Percentiles rank a stretch among this genome's conserved stretches.
phyloP scores from a whole-genome alignment of 495 filamentous ascomycete species.

The Penicillium parvum region DNA sequence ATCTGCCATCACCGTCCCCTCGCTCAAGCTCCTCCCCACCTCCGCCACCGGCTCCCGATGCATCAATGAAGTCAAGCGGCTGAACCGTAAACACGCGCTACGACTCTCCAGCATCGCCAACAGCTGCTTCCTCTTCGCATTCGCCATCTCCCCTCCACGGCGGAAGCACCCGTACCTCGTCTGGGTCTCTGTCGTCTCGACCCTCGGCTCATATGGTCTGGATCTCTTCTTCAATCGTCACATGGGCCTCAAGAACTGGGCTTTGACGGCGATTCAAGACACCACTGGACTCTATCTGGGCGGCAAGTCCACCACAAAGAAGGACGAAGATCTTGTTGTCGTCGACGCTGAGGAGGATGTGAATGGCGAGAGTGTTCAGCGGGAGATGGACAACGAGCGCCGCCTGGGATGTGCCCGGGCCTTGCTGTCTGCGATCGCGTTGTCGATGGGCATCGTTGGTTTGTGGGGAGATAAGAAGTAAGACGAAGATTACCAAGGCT shows the following conservation, averaged over 20 bases:
- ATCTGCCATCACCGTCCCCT: slow-evolving; percentile 65
- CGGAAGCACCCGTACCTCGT: slow-evolving; percentile 80
- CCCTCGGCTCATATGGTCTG: slow-evolving; percentile 49
- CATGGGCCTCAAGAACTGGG: slow-evolving; percentile 29
- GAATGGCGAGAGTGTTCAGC: slow-evolving; percentile 79
- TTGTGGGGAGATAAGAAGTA: slow-evolving; percentile 77
- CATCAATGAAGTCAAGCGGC: slow-evolving; percentile 56
- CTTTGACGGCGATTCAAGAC: slow-evolving; percentile 25
- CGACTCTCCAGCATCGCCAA: slow-evolving; percentile 57
- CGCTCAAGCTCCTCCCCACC: slow-evolving; percentile 71
- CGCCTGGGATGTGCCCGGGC: slow-evolving; percentile 56
- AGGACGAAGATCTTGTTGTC: slow-evolving; percentile 61
- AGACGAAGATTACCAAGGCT: background rate
- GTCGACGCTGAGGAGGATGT: slow-evolving; percentile 53
- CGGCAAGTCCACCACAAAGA: slow-evolving; percentile 43
- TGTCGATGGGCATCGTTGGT: slow-evolving; percentile 73
- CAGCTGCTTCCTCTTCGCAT: slow-evolving; percentile 67
- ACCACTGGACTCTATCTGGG: slow-evolving; percentile 16
- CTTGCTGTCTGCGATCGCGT: slow-evolving; percentile 59
- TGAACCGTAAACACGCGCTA: slow-evolving; percentile 55
- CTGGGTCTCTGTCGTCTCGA: slow-evolving; percentile 62
- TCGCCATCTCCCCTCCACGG: slow-evolving; percentile 61
- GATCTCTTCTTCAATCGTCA: slow-evolving; percentile 50
- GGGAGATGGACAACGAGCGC: slow-evolving; percentile 62
- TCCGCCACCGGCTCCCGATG: slow-evolving; percentile 60